Evolutionary conservation across 768 basidiomycete species (phyloP), one percentile per base, ranked within the genome.

Genomic region (Boletus fagicola): DNA sequence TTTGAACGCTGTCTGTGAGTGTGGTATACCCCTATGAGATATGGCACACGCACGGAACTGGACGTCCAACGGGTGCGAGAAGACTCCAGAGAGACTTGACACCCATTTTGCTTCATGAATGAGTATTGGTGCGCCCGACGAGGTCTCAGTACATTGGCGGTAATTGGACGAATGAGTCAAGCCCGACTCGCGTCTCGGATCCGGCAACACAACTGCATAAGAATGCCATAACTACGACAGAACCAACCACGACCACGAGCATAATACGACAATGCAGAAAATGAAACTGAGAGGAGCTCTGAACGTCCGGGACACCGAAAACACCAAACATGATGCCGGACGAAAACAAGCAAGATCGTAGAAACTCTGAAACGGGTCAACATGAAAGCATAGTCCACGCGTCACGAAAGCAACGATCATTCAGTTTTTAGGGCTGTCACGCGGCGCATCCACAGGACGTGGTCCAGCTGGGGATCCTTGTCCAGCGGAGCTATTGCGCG

Each of bases 21-120:
- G 18, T 38, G 28, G 18, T 35, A 30, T 4, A 30, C 53, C 15
- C 56, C 28, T 39, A 15, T 31, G 45, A 46, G 31, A 8, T 1
- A 36, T 39, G 39, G 50, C 47, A 54, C 16, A 77, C 85, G 66
- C 69, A 96, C 95, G 92, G 82, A 64, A 98, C 88, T 45, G 96
- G 96, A 55, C 96, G 83, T 31, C 94, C 94, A 39, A 96, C 93
- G n/a, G 96, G 96, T 13, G 83, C 82, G 55, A 99, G 76, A 13
- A 99, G 84, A 60, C 81, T 88, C 96, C 96, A 99, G 63, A 99
- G 77, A 31, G 92, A 93, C 74, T 98, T 95, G 51, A 98, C 95
- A 84, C 96, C 96, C 96, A 98, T 67, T 5, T 26, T 94, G 8
- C 22, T 46, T 55, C 49, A 48, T 47, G 35, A 43, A 30, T 15